Evolutionary conservation across 805 yeast genomes (phyloP).

Genomic region (Ogataea degrootiae): DNA sequence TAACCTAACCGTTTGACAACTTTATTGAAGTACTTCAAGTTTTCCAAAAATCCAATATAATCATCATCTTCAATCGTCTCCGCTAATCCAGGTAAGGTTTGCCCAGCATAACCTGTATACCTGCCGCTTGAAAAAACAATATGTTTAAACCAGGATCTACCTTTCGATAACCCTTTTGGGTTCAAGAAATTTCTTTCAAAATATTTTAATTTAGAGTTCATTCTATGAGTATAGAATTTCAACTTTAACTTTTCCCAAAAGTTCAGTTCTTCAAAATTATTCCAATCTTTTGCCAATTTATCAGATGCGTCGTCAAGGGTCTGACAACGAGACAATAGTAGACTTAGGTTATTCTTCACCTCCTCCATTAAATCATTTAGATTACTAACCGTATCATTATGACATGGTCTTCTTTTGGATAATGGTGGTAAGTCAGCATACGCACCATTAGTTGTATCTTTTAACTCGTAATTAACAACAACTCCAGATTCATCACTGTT

Average conservation of each 20-base stretch:
- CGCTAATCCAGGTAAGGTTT: constrained; percentile 48
- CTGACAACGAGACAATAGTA: too few species aligned
- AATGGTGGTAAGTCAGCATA: not conserved
- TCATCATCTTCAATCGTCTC: constrained; percentile 51
- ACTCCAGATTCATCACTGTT: not conserved
- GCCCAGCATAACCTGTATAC: constrained; percentile 59
- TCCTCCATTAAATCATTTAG: constrained; percentile 18
- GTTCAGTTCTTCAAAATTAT: constrained; percentile 21
- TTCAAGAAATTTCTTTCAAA: constrained; percentile 44
- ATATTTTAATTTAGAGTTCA: constrained; percentile 36
- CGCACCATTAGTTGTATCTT: not conserved
- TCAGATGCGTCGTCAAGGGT: too few species aligned
- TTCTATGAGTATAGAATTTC: constrained; percentile 18
- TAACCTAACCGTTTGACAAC: constrained; percentile 8
- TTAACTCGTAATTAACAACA: not conserved
- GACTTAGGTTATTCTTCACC: too few species aligned
- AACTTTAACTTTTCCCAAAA: constrained; percentile 26
- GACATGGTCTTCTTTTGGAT: not conserved
- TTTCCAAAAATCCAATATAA: constrained; percentile 28
- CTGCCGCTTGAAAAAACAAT: constrained; percentile 55
- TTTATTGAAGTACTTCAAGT: constrained; percentile 13
- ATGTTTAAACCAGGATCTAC: constrained; percentile 56
- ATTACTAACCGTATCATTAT: constrained; percentile 24
- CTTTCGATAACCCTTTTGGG: constrained; percentile 40
- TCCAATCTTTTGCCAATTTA: not conserved